Conservation (phyloP, 2,329 filamentous ascomycete species). For the Sarocladium kiliense region DNA sequence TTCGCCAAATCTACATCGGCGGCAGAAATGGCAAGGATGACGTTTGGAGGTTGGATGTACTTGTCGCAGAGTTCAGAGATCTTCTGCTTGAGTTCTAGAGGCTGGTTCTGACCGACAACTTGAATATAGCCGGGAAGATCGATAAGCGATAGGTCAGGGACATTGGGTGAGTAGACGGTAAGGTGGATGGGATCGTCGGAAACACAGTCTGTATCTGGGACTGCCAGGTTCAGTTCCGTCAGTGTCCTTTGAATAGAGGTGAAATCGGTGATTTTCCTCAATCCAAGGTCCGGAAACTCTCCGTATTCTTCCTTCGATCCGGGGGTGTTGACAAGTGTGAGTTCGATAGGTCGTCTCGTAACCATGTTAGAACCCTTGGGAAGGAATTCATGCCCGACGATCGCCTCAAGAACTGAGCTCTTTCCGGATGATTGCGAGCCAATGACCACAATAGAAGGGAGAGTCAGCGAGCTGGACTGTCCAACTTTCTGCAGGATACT, state of each 20-base stretch:
- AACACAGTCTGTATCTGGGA: conserved; percentile 86
- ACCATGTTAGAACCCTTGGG: conserved; percentile 99
- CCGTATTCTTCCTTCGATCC: conserved; percentile 84
- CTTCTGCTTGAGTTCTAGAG: conserved; percentile 86
- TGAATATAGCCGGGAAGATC: conserved; percentile 98
- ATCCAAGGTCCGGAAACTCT: conserved; percentile 87
- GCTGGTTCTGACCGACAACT: conserved; percentile 86
- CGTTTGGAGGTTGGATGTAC: conserved; percentile 93
- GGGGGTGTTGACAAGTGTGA: conserved; percentile 93
- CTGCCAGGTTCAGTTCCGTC: conserved; percentile 90
- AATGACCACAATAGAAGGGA: conserved; percentile 98
- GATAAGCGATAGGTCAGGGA: conserved; percentile 92
- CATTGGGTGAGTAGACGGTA: conserved; percentile 89
- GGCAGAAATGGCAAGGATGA: conserved; percentile 94
- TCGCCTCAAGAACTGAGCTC: conserved; percentile 92
- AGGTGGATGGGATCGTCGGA: conserved; percentile 96
- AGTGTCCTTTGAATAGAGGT: conserved; percentile 86
- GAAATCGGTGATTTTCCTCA: conserved; percentile 90
- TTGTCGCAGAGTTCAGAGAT: conserved; percentile 96
- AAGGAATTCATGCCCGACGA: conserved; percentile 95
- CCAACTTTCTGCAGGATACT: conserved; percentile 87
- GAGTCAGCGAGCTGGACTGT: conserved; percentile 79
- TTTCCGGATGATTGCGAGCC: conserved; percentile 98
- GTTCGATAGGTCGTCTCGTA: conserved; percentile 87
- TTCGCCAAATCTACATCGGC: conserved; percentile 97